Conservation (phyloP, 495 filamentous ascomycete genomes). For the Neurospora terricola region DNA sequence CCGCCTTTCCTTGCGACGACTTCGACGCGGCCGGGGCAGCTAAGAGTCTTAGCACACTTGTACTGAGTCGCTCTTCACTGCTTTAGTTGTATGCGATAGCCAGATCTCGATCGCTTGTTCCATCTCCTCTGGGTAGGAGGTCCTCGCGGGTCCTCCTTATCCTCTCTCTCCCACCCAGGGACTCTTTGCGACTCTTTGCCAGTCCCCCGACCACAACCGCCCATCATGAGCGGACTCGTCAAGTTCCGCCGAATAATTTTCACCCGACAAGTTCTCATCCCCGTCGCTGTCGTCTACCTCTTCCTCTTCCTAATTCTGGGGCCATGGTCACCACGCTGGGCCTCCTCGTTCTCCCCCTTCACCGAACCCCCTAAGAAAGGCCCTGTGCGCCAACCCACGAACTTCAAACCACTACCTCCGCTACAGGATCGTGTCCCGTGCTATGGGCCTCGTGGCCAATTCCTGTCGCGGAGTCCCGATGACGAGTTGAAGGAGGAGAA, state of each 20-base stretch:
- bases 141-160: not conserved
- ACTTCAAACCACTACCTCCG: slow-evolving; percentile 11
- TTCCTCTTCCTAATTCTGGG: slow-evolving; percentile 12
- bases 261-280: slow-evolving; percentile 14
- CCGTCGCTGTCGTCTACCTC: slow-evolving; percentile 7
- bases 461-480: slow-evolving; percentile 20
- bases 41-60: not conserved
- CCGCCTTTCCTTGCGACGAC: not conserved
- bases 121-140: not conserved
- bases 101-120: not conserved
- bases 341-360: slow-evolving; percentile 7
- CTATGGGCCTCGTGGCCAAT: slow-evolving; percentile 18
- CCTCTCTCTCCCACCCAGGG: not conserved
- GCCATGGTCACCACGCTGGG: slow-evolving; percentile 3
- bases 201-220: not conserved
- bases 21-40: not conserved
- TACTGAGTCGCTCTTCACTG: not conserved
- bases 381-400: slow-evolving; percentile 6
- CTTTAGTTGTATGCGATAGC: not conserved
- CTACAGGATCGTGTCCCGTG: slow-evolving; percentile 16
- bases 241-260: slow-evolving; percentile 11
- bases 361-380: slow-evolving; percentile 10
- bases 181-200: not conserved
- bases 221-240: slow-evolving; percentile 2
- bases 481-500: slow-evolving; percentile 17